Percentiles rank a stretch among this genome's conserved stretches.
Conservation (phyloP, 2,329 filamentous ascomycete species). For the Trichoderma sp. region DNA sequence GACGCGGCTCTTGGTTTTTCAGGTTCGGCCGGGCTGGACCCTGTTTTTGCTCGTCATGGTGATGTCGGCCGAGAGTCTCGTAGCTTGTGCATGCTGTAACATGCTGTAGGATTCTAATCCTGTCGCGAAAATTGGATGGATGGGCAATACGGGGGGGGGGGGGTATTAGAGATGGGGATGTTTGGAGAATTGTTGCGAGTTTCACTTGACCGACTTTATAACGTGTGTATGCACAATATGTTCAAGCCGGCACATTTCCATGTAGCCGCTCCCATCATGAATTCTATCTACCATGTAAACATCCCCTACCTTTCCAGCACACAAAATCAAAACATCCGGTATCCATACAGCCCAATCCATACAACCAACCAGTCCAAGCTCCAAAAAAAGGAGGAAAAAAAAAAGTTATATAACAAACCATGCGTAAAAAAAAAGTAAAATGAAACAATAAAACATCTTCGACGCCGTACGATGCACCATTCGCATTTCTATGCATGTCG, state of each 20-base stretch:
- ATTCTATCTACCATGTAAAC: neutral
- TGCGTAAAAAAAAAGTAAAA: neutral
- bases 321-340: neutral
- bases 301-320: neutral
- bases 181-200: neutral
- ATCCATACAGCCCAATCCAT: constrained; percentile 6
- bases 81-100: no score
- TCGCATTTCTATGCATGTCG: constrained; percentile 17
- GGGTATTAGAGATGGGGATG: neutral
- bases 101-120: neutral
- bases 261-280: neutral
- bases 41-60: neutral
- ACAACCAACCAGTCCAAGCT: neutral
- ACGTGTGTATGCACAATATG: neutral
- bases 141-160: neutral
- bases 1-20: neutral
- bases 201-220: neutral
- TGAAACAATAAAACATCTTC: neutral
- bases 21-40: neutral
- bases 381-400: neutral
- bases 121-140: neutral
- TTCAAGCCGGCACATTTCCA: neutral
- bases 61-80: neutral
- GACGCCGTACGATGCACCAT: constrained; percentile 18
- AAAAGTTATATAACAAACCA: neutral